Conservation (phyloP, 345 rosid genomes). For the Citrus medica region DNA sequence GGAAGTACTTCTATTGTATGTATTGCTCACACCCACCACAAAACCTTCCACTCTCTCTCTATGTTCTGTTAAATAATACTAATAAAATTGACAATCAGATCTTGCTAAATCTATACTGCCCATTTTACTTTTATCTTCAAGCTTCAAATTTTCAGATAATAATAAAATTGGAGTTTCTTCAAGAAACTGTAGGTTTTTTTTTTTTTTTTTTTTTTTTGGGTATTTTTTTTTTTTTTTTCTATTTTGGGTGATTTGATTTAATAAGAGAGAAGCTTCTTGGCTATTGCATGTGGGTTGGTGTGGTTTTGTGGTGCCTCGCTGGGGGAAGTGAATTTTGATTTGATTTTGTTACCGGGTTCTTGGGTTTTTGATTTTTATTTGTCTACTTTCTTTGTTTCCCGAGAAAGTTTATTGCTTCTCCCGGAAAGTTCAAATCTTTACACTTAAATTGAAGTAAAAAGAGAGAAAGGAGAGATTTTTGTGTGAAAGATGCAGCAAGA, state of each 20-base stretch:
- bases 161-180: background rate
- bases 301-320: constrained; percentile 1
- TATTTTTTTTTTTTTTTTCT: too few relatives aligned
- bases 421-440: background rate
- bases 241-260: background rate
- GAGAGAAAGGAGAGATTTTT: constrained; percentile 3
- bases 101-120: background rate
- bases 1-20: background rate
- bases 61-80: background rate
- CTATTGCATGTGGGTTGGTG: background rate
- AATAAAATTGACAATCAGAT: background rate
- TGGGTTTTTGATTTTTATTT: background rate
- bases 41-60: background rate
- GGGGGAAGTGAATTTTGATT: constrained; percentile 25
- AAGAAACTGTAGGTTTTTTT: background rate
- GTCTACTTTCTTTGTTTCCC: background rate
- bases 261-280: background rate
- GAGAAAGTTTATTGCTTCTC: background rate
- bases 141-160: background rate
- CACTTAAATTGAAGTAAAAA: constrained; percentile 6
- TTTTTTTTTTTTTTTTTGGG: too few relatives aligned
- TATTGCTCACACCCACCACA: background rate
- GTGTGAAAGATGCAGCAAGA: constrained; percentile 20
- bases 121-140: background rate
- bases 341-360: background rate